Percentiles rank a stretch among this genome's conserved stretches.
phyloP scores from a whole-genome alignment of 2,329 filamentous ascomycete genomes.

The Harringtonia aguacate region DNA sequence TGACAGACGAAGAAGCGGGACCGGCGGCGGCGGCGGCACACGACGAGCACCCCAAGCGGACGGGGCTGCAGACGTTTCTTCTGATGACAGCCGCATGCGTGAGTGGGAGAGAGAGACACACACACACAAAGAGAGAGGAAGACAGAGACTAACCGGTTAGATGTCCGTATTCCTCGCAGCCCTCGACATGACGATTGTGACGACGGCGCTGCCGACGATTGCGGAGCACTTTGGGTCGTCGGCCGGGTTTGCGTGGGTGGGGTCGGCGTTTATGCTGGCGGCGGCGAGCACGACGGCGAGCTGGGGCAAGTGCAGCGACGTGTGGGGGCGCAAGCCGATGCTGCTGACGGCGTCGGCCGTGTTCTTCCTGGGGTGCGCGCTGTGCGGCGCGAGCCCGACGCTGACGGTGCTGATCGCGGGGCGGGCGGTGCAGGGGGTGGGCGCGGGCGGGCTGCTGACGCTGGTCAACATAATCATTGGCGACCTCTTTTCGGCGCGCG shows the following conservation, averaged over 20 bases:
- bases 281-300: slow-evolving; percentile 56
- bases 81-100: slow-evolving; percentile 1
- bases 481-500: slow-evolving; percentile 24
- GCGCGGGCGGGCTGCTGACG: slow-evolving; percentile 47
- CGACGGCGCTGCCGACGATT: slow-evolving; percentile 58
- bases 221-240: slow-evolving; percentile 52
- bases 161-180: slow-evolving; percentile 39
- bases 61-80: too few relatives aligned
- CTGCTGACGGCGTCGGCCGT: slow-evolving; percentile 37
- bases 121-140: too few relatives aligned
- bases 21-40: too few relatives aligned
- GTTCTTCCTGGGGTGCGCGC: slow-evolving; percentile 43
- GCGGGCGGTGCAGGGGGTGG: slow-evolving; percentile 45
- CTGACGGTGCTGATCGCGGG: slow-evolving; percentile 44
- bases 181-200: slow-evolving; percentile 50
- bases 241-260: slow-evolving; percentile 68
- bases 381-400: slow-evolving; percentile 38
- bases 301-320: slow-evolving; percentile 55
- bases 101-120: too few relatives aligned
- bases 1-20: too few relatives aligned
- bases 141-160: neutral
- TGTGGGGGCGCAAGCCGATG: slow-evolving; percentile 47
- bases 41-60: too few relatives aligned
- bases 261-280: slow-evolving; percentile 61
- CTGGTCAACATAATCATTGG: slow-evolving; percentile 48